Evolutionary conservation across 495 filamentous ascomycete species (phyloP), one percentile per base, ranked within the genome.

Genomic region (Hyaloscypha bicolor): DNA sequence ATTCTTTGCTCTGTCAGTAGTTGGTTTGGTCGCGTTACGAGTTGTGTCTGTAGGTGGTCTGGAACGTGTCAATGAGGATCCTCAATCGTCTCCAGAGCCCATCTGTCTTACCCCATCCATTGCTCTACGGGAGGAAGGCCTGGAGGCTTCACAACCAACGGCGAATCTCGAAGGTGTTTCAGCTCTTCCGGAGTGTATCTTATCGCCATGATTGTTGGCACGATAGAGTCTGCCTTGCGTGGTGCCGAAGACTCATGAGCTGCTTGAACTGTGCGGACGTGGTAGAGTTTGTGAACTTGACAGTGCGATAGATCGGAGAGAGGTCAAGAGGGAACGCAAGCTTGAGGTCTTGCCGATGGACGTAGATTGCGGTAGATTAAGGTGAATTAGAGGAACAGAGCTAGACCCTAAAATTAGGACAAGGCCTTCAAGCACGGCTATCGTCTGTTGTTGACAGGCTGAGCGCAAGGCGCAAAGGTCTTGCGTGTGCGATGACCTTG

Each of bases 41-140:
- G 67, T 62, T 67, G 66, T 9, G 39, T 72, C 66, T 65, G 64
- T 62, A 57, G 74, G 67, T 56, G 68, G 62, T 62, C 72, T 74
- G 31, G 19, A 45, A 57, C n/a, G 22, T 65, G 64, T 74, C 39
- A 74, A 57, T 45, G 69, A 60, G 64, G 67, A 19, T 25, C 69
- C 60, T 67, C 65, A 62, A 42, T 58, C 8, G 64, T 67, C 64
- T 59, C 22, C 2, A 63, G 22, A 64, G 55, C 21, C 6, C n/a
- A 8, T 6, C n/a, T 25, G 60, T 78, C 89, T 75, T 85, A 96
- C 93, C 94, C 94, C 93, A 98, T 97, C 95, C 95, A 99, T 83
- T 98, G 93, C 81, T 96, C 93, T 65, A 91, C 87, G 30, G 93
- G 90, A 31, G 95, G 95, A 52, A 99, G 85, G 60, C 82, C 83